phyloP scores from a whole-genome alignment of 1,139 yeast species.

The Saccharomyces hybrid region DNA sequence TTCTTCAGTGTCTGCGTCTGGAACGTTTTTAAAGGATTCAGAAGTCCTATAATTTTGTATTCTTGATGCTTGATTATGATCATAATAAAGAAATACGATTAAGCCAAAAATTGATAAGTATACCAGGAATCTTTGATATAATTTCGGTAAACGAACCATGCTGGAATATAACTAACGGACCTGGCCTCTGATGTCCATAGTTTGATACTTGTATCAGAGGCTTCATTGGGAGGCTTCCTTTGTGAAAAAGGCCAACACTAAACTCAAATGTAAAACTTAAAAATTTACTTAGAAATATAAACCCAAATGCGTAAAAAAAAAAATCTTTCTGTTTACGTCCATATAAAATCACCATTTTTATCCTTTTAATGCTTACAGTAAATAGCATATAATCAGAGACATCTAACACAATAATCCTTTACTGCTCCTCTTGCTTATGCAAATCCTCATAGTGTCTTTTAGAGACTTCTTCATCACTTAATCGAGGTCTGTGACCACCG shows the following conservation, averaged over 20 bases:
- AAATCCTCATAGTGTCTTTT: constrained; percentile 3
- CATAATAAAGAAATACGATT: not conserved
- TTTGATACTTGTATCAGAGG: not conserved
- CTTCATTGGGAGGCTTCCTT: not conserved
- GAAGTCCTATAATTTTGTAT: not conserved
- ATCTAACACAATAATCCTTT: not conserved
- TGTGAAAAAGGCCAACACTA: not conserved
- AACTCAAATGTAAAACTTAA: not conserved
- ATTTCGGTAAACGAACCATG: not conserved
- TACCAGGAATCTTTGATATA: not conserved
- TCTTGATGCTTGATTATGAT: not conserved
- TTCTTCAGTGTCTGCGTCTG: no score
- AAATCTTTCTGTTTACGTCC: not conserved
- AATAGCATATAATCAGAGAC: not conserved
- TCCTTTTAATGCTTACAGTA: not conserved
- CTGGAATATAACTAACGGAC: not conserved
- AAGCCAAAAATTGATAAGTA: not conserved
- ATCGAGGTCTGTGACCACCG: constrained; percentile 18
- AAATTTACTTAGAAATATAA: not conserved
- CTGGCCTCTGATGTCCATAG: not conserved
- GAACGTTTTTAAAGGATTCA: no score
- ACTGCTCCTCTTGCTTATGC: not conserved
- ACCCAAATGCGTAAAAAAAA: not conserved
- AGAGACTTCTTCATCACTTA: constrained; percentile 18
- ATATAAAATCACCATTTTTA: not conserved